Percentiles rank a stretch among this genome's conserved stretches.
Conservation (phyloP, 1,284 basidiomycete species). For the Takashimella koratensis region DNA sequence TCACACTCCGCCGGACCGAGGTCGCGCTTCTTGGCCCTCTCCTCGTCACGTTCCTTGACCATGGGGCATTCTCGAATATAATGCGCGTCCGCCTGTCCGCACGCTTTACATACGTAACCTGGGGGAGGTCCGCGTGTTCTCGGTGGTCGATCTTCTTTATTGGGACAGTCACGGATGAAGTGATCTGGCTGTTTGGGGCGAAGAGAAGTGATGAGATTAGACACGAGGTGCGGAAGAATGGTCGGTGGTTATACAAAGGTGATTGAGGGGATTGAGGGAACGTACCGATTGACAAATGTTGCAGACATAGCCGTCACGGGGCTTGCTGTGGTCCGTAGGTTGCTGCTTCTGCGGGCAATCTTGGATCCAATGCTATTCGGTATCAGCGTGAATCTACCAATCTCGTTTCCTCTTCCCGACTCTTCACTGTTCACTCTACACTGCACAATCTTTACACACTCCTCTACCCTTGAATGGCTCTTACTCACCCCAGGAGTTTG, state of each 20-base stretch:
- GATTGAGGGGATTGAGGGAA: no score
- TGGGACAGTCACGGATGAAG: slow-evolving; percentile 80
- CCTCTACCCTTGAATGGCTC: neutral
- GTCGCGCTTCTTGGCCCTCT: slow-evolving; percentile 44
- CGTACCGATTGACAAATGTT: slow-evolving; percentile 45
- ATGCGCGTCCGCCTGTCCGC: slow-evolving; percentile 70
- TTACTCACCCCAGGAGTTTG: slow-evolving; percentile 53
- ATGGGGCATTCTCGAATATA: slow-evolving; percentile 79
- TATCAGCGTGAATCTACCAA: neutral
- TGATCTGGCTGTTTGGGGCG: slow-evolving; percentile 67
- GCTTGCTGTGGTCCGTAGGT: slow-evolving; percentile 21
- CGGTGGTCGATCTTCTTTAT: slow-evolving; percentile 56
- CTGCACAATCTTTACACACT: neutral
- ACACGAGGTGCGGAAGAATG: no score
- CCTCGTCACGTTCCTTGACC: slow-evolving; percentile 53
- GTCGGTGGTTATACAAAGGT: no score
- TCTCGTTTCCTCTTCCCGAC: no score
- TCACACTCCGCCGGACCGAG: slow-evolving; percentile 60
- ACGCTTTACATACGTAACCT: slow-evolving; percentile 82
- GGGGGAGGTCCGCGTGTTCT: slow-evolving; percentile 65
- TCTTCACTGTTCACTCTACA: no score
- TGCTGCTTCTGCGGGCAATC: slow-evolving; percentile 42
- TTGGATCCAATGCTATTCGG: slow-evolving; percentile 43
- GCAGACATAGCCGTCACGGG: slow-evolving; percentile 41
- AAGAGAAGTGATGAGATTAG: no score